Conservation (phyloP, 129 eudicot genomes). For the Centella asiatica region DNA sequence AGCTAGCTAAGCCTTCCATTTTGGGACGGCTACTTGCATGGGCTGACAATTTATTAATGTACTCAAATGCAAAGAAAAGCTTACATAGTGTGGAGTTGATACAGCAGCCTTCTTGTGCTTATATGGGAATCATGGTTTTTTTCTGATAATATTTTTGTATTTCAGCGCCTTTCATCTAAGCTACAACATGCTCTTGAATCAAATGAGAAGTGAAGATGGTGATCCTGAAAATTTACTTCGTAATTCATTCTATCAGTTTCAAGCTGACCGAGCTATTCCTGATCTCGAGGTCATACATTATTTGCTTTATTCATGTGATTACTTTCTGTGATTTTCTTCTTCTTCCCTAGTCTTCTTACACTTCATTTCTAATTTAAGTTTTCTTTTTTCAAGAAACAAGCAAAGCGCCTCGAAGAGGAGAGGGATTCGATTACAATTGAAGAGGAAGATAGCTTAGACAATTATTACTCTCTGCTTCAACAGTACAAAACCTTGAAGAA, state of each 20-base stretch:
- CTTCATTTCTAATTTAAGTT: neutral
- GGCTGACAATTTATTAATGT: too few species aligned
- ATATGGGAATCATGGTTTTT: neutral
- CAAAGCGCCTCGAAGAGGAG: slow-evolving; percentile 70
- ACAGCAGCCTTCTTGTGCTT: neutral
- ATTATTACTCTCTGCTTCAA: slow-evolving; percentile 66
- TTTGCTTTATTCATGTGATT: neutral
- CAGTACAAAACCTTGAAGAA: slow-evolving; percentile 70
- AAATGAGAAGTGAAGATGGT: slow-evolving; percentile 83
- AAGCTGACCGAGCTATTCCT: slow-evolving; percentile 90
- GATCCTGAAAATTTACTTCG: slow-evolving; percentile 94
- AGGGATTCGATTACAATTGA: slow-evolving; percentile 74
- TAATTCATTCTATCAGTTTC: slow-evolving; percentile 94
- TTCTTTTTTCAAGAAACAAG: slow-evolving; percentile 59
- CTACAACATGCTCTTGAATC: slow-evolving; percentile 98
- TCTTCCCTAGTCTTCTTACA: too few species aligned
- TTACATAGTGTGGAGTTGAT: neutral
- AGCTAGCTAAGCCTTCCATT: too few species aligned
- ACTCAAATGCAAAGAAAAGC: neutral
- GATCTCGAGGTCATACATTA: slow-evolving; percentile 61
- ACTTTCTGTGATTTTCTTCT: neutral
- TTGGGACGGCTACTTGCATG: too few species aligned
- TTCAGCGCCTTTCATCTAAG: slow-evolving; percentile 91
- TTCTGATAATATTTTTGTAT: slow-evolving; percentile 20
- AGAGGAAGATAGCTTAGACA: slow-evolving; percentile 87